Evolutionary conservation across 1,284 basidiomycete species (phyloP), one percentile per base, ranked within the genome.

Genomic region (Exobasidium rhododendri): DNA sequence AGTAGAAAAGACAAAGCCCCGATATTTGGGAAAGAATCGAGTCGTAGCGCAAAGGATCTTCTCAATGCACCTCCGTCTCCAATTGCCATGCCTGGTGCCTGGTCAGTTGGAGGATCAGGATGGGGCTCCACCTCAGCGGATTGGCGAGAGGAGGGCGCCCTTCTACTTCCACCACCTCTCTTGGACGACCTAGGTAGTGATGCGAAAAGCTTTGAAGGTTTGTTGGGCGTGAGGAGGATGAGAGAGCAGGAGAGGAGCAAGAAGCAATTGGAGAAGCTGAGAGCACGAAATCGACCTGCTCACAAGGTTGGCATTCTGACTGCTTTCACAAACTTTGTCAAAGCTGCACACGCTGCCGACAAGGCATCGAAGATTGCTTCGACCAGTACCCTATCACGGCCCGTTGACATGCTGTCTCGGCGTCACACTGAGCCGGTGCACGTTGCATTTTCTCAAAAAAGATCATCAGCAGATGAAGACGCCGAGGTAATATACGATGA

Each of bases 61-160:
- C 68, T 66, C 13, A 72, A 76, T 13, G 66, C 71, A 2, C 76
- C 76, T 47, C 71, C 74, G 1, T 71, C 70, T 31, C 76, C 76
- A 4, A 56, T 78, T 5, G 73, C 66, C 3, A 78, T 78, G 76
- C 76, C 76, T 0, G 76, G 76, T n/a, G 73, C 68, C 0, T 78
- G 70, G 72, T 68, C 64, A 0, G 70, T 67, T 17, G 70, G 71
- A 13, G 60, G 24, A 20, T 32, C 59, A 4, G 61, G 65, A 5
- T 70, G 70, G 66, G 52, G 69, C 2, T 56, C 61, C n/a, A 67
- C 64, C 24, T 61, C 63, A 11, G 66, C 66, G 3, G 68, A 71
- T 28, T 65, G 67, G 24, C 66, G 71, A 47, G 66, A 70, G 22
- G 71, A 74, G n/a, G 73, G 71, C 13, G 67, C 70, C 0, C 60